These are phyloP conservation scores for Boletus sp. DNA, from an alignment of 768 basidiomycete species.

Conservation along the genomic window DNA sequence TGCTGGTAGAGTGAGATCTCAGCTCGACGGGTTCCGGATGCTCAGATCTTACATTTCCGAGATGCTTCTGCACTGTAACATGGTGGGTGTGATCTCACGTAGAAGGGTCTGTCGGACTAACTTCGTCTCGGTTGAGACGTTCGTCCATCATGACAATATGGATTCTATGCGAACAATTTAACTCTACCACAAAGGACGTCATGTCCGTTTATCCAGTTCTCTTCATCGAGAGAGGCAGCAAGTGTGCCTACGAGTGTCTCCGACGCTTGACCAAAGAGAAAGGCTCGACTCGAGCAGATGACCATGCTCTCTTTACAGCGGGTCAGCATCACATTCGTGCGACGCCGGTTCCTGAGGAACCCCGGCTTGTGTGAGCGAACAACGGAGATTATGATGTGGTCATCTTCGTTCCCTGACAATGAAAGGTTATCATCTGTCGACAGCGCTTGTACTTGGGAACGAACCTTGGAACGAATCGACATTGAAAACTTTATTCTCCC, in stretches of 20 bases:
- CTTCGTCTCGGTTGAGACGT: background rate
- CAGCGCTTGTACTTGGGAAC: conserved; percentile 5
- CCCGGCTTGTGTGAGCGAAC: conserved; percentile 59
- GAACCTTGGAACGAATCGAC: conserved; percentile 80
- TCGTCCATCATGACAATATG: background rate
- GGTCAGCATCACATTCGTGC: conserved; percentile 85
- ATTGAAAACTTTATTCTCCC: conserved; percentile 69
- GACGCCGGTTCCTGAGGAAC: conserved; percentile 57
- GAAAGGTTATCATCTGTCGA: conserved; percentile 11
- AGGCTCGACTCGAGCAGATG: conserved; percentile 51
- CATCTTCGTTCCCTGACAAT: conserved; percentile 70
- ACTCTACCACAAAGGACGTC: conserved; percentile 3
- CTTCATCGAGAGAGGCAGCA: conserved; percentile 8
- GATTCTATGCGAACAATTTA: background rate
- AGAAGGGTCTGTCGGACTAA: background rate
- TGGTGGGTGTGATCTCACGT: background rate
- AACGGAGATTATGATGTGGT: conserved; percentile 67
- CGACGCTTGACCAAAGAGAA: conserved; percentile 17
- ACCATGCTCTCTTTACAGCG: conserved; percentile 74
- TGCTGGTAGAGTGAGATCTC: no score
- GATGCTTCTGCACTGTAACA: no score
- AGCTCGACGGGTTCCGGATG: no score
- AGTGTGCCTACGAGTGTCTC: conserved; percentile 25
- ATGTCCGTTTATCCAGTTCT: conserved; percentile 16
- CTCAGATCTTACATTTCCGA: no score